Evolutionary conservation across 2,329 filamentous ascomycete genomes (phyloP), one percentile per base, ranked within the genome.

Genomic region (Ceratocystis lukuohia): DNA sequence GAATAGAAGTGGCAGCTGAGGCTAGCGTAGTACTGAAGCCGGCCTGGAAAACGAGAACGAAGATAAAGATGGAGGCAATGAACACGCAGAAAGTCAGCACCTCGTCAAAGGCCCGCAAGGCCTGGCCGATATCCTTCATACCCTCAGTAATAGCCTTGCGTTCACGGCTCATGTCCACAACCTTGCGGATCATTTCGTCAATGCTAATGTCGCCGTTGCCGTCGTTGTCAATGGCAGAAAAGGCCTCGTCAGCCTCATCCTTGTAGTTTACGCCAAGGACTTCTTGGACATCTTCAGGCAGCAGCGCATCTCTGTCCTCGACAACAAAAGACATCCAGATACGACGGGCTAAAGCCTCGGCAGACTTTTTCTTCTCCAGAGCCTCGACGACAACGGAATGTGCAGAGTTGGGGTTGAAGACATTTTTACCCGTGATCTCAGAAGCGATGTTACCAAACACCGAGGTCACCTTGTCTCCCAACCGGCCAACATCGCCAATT

Each of bases 321-420:
- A 94, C 85, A 1, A 96, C 94, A 73, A 96, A 96, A 0, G 92
- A 96, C 90, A 96, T 96, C 94, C 94, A 97, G 69, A 97, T 87
- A 72, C 94, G 88, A 70, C 85, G 88, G n/a, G 90, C 92, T 67
- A 97, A 79, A n/a, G 94, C 94, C 74, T 97, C 92, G 0, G 91
- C 90, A 5, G 91, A 89, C 68, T 82, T 81, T 56, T 84, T 85
- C 77, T 91, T 93, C 75, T 96, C 92, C 41, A 97, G 80, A 7
- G 93, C 94, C 73, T 95, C 86, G 12, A 95, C 80, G 4, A 97
- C 91, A 62, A 97, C 85, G 0, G 91, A 94, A 74, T 96, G 92
- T 0, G 92, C 87, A 4, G 91, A 89, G 72, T 89, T 93, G 15
- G 91, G 88, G 75, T 96, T 96, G 78, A 97, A 96, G 25, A 96